Evolutionary conservation across 768 basidiomycete species (phyloP).

Genomic region (Suillus spraguei): DNA sequence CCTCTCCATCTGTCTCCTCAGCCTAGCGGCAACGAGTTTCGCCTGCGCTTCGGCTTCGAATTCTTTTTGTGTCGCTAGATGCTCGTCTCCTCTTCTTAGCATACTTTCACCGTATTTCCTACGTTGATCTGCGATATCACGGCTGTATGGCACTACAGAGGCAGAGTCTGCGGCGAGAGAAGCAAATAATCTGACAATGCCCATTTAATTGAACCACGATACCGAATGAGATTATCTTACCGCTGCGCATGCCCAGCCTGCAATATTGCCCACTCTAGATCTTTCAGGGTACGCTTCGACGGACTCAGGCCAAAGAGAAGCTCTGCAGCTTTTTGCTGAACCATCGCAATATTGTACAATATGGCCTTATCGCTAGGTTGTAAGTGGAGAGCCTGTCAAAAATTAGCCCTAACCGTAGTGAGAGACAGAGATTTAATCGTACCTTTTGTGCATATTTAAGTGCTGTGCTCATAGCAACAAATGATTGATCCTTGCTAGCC

Average conservation of each 20-base stretch:
- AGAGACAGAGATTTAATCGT: slow-evolving; percentile 18
- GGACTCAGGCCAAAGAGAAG: slow-evolving; percentile 75
- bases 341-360: slow-evolving; percentile 96
- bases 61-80: slow-evolving; percentile 69
- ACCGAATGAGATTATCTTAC: slow-evolving; percentile 41
- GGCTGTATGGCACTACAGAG: slow-evolving; percentile 74
- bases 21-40: slow-evolving; percentile 75
- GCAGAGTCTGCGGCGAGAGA: slow-evolving; percentile 78
- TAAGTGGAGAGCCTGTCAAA: slow-evolving; percentile 73
- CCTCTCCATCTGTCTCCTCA: slow-evolving; percentile 78
- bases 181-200: slow-evolving; percentile 67
- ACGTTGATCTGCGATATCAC: slow-evolving; percentile 87
- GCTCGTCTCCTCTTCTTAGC: slow-evolving; percentile 79
- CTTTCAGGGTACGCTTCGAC: slow-evolving; percentile 77
- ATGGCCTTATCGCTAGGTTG: slow-evolving; percentile 89
- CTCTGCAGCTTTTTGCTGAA: slow-evolving; percentile 95
- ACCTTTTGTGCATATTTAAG: slow-evolving; percentile 83
- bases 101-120: slow-evolving; percentile 89
- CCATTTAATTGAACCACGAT: slow-evolving; percentile 5
- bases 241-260: slow-evolving; percentile 87
- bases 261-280: slow-evolving; percentile 75
- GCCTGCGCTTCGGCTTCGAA: slow-evolving; percentile 73
- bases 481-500: slow-evolving; percentile 87
- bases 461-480: slow-evolving; percentile 79
- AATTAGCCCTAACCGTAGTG: neutral